Percentiles rank a stretch among this genome's conserved stretches.
Conservation (phyloP, 148 eudicot genomes). For the Agrostemma githago region DNA sequence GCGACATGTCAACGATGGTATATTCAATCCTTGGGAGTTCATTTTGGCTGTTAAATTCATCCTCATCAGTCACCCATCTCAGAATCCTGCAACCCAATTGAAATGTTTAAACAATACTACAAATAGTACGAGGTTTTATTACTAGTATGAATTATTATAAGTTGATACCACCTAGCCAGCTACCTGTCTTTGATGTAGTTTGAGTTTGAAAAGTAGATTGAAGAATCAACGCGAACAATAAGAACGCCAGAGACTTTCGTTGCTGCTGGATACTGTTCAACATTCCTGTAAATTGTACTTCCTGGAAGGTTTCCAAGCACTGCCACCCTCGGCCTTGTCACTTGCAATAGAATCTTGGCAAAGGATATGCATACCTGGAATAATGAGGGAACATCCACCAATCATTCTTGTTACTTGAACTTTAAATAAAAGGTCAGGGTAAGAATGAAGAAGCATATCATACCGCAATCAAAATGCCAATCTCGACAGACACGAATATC, state of each 20-base stretch:
- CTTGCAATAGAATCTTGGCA: slow-evolving; percentile 83
- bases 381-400: too few relatives aligned
- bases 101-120: too few relatives aligned
- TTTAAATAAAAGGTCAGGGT: too few relatives aligned
- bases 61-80: slow-evolving; percentile 63
- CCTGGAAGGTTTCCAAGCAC: slow-evolving; percentile 76
- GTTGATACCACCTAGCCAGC: too few relatives aligned
- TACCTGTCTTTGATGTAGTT: slow-evolving; percentile 89
- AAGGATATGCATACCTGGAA: slow-evolving; percentile 67
- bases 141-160: too few relatives aligned
- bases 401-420: too few relatives aligned
- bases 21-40: slow-evolving; percentile 33
- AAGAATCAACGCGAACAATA: slow-evolving; percentile 73
- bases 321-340: slow-evolving; percentile 79
- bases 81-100: slow-evolving; percentile 37
- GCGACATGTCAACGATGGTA: slow-evolving; percentile 58
- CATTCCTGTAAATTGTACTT: slow-evolving; percentile 62
- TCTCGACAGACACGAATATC: slow-evolving; percentile 49
- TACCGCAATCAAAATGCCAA: slow-evolving; percentile 65
- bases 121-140: too few relatives aligned
- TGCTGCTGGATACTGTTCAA: slow-evolving; percentile 77
- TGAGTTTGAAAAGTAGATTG: slow-evolving; percentile 86
- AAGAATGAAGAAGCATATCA: not conserved
- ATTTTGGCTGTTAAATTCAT: slow-evolving; percentile 30
- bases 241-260: slow-evolving; percentile 55